Evolutionary conservation across 2,329 filamentous ascomycete genomes (phyloP).

Genomic region (Stagonosporopsis cucurbitacearum): DNA sequence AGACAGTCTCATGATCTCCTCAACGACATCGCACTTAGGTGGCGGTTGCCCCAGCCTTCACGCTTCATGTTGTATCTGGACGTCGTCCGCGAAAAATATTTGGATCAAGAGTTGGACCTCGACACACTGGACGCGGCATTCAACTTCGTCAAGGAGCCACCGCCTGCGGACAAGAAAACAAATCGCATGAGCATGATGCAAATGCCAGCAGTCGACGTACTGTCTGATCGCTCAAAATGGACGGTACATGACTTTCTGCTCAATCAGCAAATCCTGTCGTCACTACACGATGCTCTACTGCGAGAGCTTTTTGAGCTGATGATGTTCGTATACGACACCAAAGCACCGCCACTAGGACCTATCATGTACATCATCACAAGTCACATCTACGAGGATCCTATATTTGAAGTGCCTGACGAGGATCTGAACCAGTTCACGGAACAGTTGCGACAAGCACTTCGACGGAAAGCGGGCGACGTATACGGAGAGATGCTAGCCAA

Average conservation of each 20-base stretch:
- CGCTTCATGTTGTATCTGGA: constrained; percentile 83
- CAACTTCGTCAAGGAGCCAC: constrained; percentile 77
- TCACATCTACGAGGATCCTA: constrained; percentile 79
- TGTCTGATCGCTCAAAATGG: constrained; percentile 60
- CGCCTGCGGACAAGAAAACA: constrained; percentile 67
- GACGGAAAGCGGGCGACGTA: constrained; percentile 75
- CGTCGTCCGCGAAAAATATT: constrained; percentile 82
- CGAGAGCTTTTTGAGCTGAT: constrained; percentile 88
- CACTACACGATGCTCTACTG: constrained; percentile 80
- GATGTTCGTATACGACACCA: constrained; percentile 87
- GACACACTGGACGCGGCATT: constrained; percentile 86
- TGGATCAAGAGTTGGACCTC: constrained; percentile 80
- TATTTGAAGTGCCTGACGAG: constrained; percentile 73
- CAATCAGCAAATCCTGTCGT: constrained; percentile 77
- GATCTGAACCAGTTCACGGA: constrained; percentile 75
- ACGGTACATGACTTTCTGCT: constrained; percentile 57
- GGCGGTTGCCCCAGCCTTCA: constrained; percentile 86
- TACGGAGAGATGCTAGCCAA: constrained; percentile 81
- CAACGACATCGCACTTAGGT: constrained; percentile 83
- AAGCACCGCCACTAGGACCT: constrained; percentile 79
- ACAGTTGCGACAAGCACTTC: constrained; percentile 74
- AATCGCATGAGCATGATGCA: constrained; percentile 58
- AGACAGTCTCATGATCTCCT: constrained; percentile 82
- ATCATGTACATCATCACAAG: constrained; percentile 82
- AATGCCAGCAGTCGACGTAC: constrained; percentile 38